Conservation (phyloP, 2,329 filamentous ascomycete species). For the Didymella exigua region DNA sequence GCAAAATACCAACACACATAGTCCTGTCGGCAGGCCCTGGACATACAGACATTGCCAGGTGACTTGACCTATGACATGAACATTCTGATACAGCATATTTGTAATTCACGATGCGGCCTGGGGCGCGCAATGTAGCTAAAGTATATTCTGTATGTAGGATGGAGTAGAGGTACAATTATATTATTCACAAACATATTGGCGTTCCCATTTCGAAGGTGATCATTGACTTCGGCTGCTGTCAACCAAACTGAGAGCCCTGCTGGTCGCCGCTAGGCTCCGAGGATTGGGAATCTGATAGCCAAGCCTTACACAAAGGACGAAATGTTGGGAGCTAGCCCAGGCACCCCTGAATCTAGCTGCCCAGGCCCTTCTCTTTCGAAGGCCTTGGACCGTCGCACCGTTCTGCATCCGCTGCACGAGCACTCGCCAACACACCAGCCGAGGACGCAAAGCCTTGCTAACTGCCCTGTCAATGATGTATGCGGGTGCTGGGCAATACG, state of each 20-base stretch:
- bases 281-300: not conserved
- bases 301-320: conserved; percentile 7
- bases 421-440: conserved; percentile 3
- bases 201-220: not conserved
- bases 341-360: conserved; percentile 8
- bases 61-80: conserved; percentile 18
- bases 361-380: conserved; percentile 4
- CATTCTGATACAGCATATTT: conserved; percentile 18
- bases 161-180: conserved; percentile 12
- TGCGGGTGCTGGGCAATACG: conserved; percentile 7
- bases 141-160: conserved; percentile 14
- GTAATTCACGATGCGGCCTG: conserved; percentile 15
- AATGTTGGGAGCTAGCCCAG: conserved; percentile 12
- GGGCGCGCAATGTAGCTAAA: conserved; percentile 6
- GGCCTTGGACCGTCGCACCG: not conserved
- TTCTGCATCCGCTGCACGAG: conserved; percentile 7
- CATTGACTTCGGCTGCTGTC: not conserved
- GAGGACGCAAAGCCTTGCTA: conserved; percentile 4
- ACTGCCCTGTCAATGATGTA: not conserved
- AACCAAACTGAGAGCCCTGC: not conserved
- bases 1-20: conserved; percentile 13
- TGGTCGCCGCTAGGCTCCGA: not conserved
- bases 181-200: not conserved
- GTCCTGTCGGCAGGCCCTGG: conserved; percentile 19
- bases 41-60: conserved; percentile 16